Evolutionary conservation across 208 protist genomes (phyloP).

Genomic region (Angomonas ambiguus): DNA sequence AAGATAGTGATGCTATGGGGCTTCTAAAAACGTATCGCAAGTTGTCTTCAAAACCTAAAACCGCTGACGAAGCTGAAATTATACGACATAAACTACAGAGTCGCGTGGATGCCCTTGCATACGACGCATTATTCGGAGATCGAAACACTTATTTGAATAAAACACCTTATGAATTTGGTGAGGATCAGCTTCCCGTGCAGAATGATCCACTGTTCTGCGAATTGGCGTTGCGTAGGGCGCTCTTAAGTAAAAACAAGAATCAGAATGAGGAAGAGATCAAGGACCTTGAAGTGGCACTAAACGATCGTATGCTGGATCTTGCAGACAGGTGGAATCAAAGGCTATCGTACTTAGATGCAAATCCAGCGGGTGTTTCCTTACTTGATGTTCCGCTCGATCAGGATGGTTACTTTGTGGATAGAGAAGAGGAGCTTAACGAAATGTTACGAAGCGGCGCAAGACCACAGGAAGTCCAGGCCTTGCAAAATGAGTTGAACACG

Average conservation of each 20-base stretch:
- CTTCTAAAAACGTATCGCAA: slow-evolving; percentile 20
- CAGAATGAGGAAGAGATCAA: slow-evolving; percentile 50
- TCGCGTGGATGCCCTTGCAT: slow-evolving; percentile 35
- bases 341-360: slow-evolving; percentile 47
- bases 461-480: slow-evolving; percentile 19
- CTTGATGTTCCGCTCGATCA: slow-evolving; percentile 42
- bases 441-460: slow-evolving; percentile 16
- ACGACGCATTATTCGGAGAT: slow-evolving; percentile 25
- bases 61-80: slow-evolving; percentile 11
- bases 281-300: slow-evolving; percentile 9
- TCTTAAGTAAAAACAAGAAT: slow-evolving; percentile 18
- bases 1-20: slow-evolving; percentile 12
- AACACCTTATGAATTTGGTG: slow-evolving; percentile 35
- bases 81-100: slow-evolving; percentile 24
- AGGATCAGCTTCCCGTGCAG: slow-evolving; percentile 30
- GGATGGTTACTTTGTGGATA: slow-evolving; percentile 42
- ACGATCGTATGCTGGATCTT: slow-evolving; percentile 23
- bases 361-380: slow-evolving; percentile 68
- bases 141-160: slow-evolving; percentile 26
- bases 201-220: slow-evolving; percentile 25
- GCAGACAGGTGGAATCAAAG: slow-evolving; percentile 8
- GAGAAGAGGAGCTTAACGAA: slow-evolving; percentile 55
- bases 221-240: slow-evolving; percentile 25
- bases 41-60: slow-evolving; percentile 1
- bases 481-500: slow-evolving; percentile 70